A percentile compares a stretch with the other conserved stretches of the same genome.
These are phyloP conservation scores for Amauroascus niger DNA, from an alignment of 2,329 filamentous ascomycete genomes.

Conservation along the genomic window DNA sequence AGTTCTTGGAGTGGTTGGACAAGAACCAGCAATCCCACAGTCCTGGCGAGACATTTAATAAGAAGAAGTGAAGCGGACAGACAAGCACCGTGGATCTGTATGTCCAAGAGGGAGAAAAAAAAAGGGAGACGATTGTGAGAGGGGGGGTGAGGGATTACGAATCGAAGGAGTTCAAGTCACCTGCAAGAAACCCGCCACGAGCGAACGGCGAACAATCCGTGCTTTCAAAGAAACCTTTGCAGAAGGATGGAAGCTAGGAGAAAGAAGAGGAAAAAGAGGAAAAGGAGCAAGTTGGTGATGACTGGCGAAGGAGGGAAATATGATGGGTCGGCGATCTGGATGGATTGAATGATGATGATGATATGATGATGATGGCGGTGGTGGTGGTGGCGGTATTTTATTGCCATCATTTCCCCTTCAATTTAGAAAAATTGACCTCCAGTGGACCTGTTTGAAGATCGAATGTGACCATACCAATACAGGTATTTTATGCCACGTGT, in stretches of 20 bases:
- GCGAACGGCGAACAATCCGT: too few species aligned
- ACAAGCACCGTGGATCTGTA: slow-evolving; percentile 1
- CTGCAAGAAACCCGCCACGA: background rate
- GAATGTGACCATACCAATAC: background rate
- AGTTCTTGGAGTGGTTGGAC: slow-evolving; percentile 8
- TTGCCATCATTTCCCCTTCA: background rate
- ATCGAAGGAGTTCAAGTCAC: background rate
- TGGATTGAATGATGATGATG: slow-evolving; percentile 6
- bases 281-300: background rate
- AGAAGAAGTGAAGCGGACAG: slow-evolving; percentile 12
- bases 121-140: background rate
- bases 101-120: background rate
- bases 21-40: slow-evolving; percentile 9
- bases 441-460: background rate
- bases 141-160: background rate
- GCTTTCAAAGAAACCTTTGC: too few species aligned
- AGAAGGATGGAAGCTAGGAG: background rate
- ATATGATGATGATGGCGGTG: background rate
- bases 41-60: slow-evolving; percentile 7
- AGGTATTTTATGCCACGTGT: background rate
- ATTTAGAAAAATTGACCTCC: background rate
- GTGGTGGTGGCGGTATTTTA: slow-evolving; percentile 1
- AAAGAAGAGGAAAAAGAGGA: background rate
- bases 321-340: background rate
- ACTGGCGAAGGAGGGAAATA: background rate